Evolutionary conservation across 805 yeast genomes (phyloP).

Genomic region (Wickerhamomyces pijperi): DNA sequence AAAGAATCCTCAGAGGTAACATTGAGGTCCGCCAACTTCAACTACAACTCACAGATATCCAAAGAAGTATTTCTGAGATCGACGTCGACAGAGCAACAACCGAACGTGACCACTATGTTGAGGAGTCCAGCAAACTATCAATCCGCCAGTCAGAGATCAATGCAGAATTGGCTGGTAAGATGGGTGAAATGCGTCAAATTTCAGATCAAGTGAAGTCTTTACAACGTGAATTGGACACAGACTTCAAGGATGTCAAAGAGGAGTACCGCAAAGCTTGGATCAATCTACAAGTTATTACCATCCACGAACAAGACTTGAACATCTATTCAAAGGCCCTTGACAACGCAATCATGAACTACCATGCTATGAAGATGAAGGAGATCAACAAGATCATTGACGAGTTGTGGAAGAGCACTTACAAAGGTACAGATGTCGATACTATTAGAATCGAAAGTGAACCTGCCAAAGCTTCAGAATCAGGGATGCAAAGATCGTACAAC

Average conservation of each 20-base stretch:
- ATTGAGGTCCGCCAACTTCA: slow-evolving; percentile 42
- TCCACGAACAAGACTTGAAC: slow-evolving; percentile 71
- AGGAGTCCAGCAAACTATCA: slow-evolving; percentile 39
- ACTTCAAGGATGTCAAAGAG: slow-evolving; percentile 56
- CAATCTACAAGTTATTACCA: slow-evolving; percentile 60
- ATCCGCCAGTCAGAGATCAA: slow-evolving; percentile 41
- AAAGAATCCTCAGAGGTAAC: slow-evolving; percentile 54
- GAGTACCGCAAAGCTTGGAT: slow-evolving; percentile 63
- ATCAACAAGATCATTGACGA: slow-evolving; percentile 83
- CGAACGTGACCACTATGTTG: slow-evolving; percentile 50
- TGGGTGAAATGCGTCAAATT: slow-evolving; percentile 81
- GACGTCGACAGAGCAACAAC: slow-evolving; percentile 49
- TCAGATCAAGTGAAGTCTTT: slow-evolving; percentile 54
- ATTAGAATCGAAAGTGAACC: slow-evolving; percentile 79
- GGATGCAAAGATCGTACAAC: slow-evolving; percentile 61
- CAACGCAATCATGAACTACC: slow-evolving; percentile 87
- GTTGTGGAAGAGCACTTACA: slow-evolving; percentile 87
- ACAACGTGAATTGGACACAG: slow-evolving; percentile 51
- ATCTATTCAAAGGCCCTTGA: slow-evolving; percentile 82
- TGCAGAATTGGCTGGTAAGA: slow-evolving; percentile 58
- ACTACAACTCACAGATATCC: slow-evolving; percentile 25
- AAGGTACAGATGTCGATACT: slow-evolving; percentile 91
- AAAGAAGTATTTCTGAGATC: slow-evolving; percentile 29
- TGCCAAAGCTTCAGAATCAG: slow-evolving; percentile 17
- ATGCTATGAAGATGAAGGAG: slow-evolving; percentile 83